Evolutionary conservation across 257 asterid genomes (phyloP).

Genomic region (Jasminum sambac): DNA sequence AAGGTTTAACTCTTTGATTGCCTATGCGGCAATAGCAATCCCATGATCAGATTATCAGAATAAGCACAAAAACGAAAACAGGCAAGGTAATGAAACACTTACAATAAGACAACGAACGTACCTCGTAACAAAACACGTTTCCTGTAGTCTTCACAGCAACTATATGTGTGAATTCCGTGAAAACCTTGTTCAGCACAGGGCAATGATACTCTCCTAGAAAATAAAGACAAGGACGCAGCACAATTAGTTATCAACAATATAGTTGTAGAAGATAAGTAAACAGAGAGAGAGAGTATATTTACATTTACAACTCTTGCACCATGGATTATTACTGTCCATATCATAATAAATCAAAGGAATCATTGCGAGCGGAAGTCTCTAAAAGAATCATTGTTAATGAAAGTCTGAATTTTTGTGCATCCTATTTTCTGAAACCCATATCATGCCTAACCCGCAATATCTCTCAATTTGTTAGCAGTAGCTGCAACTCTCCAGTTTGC

Average conservation of each 20-base stretch:
- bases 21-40: conserved; percentile 43
- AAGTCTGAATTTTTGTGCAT: not conserved
- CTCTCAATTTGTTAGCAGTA: conserved; percentile 9
- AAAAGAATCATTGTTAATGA: not conserved
- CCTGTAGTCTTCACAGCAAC: conserved; percentile 92
- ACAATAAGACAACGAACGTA: conserved; percentile 27
- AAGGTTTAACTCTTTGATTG: conserved; percentile 86
- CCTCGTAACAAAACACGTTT: conserved; percentile 96
- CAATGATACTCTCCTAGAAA: conserved; percentile 83
- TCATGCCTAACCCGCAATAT: not conserved
- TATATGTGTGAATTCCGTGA: conserved; percentile 87
- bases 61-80: not conserved
- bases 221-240: conserved; percentile 7
- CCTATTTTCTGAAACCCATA: conserved; percentile 12
- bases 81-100: conserved; percentile 8
- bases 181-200: conserved; percentile 92
- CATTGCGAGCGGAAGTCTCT: not conserved
- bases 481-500: not conserved
- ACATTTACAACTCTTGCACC: not conserved
- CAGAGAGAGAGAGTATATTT: not conserved
- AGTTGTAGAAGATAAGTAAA: conserved; percentile 3
- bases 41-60: conserved; percentile 8
- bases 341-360: not conserved
- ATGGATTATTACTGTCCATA: not conserved
- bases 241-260: conserved; percentile 11